Evolutionary conservation across 164 flowering plant species (phyloP).

Genomic region (Umbellularia californica): DNA sequence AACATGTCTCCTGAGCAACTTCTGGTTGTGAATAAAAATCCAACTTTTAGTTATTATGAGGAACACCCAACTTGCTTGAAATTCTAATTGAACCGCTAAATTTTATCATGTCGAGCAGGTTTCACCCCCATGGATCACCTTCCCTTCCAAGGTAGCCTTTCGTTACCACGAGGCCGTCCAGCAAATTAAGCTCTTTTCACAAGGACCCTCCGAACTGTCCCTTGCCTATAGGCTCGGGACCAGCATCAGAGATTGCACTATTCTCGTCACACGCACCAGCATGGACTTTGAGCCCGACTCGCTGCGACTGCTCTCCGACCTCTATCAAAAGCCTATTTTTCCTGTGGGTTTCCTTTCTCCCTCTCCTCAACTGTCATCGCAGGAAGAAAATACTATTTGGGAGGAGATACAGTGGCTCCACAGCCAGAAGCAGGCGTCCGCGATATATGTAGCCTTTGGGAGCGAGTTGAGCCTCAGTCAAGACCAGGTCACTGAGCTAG

Average conservation of each 20-base stretch:
- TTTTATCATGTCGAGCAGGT: neutral
- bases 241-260: neutral
- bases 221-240: neutral
- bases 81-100: no score
- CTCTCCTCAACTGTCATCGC: no score
- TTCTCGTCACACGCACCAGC: slow-evolving; percentile 7
- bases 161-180: slow-evolving; percentile 12
- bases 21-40: neutral
- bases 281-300: slow-evolving; percentile 9
- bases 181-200: no score
- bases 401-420: slow-evolving; percentile 33
- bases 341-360: slow-evolving; percentile 14
- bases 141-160: neutral
- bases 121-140: slow-evolving; percentile 10
- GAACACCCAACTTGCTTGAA: no score
- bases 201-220: slow-evolving; percentile 4
- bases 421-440: slow-evolving; percentile 16
- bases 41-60: no score
- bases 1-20: neutral
- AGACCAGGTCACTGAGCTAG: slow-evolving; percentile 29
- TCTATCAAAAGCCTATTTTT: slow-evolving; percentile 14
- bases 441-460: slow-evolving; percentile 36
- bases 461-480: slow-evolving; percentile 25
- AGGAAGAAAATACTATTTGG: neutral
- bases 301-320: slow-evolving; percentile 3